These are phyloP conservation scores for Cylindrotheca fusiformis DNA, from an alignment of 108 stramenopile genomes.

Conservation along the genomic window DNA sequence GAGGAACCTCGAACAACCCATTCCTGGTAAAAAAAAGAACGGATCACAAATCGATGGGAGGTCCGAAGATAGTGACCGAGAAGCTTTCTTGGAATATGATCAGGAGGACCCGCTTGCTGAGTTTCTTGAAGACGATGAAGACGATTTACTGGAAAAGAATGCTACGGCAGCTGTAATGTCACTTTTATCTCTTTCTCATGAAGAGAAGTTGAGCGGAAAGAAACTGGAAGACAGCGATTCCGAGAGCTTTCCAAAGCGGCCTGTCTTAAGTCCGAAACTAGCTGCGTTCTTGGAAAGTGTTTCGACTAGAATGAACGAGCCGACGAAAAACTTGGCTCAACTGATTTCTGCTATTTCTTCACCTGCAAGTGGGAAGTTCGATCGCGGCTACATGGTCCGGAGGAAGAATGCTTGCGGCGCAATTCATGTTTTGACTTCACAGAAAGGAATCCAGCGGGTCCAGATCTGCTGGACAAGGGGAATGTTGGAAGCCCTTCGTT, in stretches of 20 bases:
- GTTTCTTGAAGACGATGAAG: not conserved
- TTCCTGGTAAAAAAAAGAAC: too few species aligned
- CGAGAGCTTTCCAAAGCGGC: not conserved
- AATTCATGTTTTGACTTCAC: constrained; percentile 63
- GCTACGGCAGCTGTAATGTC: not conserved
- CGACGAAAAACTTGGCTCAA: constrained; percentile 47
- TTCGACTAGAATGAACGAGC: constrained; percentile 41
- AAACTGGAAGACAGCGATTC: not conserved
- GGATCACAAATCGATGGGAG: too few species aligned
- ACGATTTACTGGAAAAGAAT: not conserved
- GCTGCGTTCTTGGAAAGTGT: not conserved
- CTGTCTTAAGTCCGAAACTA: not conserved
- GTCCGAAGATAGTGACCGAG: too few species aligned
- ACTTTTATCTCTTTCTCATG: not conserved
- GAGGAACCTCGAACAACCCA: too few species aligned
- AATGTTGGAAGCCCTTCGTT: constrained; percentile 60
- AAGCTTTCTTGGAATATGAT: not conserved
- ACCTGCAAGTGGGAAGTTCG: constrained; percentile 30
- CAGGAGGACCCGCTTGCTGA: too few species aligned
- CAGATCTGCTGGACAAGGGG: constrained; percentile 79
- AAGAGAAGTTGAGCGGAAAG: not conserved
- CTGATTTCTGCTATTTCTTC: constrained; percentile 46
- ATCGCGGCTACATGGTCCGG: constrained; percentile 67
- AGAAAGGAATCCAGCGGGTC: constrained; percentile 48
- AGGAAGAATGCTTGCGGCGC: constrained; percentile 86